phyloP scores from a whole-genome alignment of 192 early-diverging fungal species.

The Phycomyces blakesleeanus region DNA sequence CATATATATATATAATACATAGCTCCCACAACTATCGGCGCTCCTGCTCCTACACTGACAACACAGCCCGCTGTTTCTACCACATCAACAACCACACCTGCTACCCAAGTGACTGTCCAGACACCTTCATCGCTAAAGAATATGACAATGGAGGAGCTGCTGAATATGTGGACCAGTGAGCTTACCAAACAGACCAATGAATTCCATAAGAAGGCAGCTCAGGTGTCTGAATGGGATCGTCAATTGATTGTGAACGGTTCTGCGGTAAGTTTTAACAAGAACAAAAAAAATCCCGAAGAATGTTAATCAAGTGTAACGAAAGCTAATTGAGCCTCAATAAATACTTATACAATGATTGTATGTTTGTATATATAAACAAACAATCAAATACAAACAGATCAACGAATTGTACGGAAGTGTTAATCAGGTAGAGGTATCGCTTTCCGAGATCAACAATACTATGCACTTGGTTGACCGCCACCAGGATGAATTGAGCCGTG shows the following conservation, averaged over 20 bases:
- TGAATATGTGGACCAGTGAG: conserved; percentile 86
- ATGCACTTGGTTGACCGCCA: conserved; percentile 86
- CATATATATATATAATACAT: too few species aligned
- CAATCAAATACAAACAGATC: conserved; percentile 58
- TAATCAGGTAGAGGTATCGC: conserved; percentile 66
- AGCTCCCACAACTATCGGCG: conserved; percentile 29
- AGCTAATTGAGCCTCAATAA: too few species aligned
- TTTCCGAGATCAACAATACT: conserved; percentile 79
- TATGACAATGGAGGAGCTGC: conserved; percentile 88
- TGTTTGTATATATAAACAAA: too few species aligned
- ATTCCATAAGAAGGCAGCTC: conserved; percentile 82
- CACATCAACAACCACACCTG: conserved; percentile 40
- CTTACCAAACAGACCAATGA: conserved; percentile 73
- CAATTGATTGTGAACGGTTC: conserved; percentile 80
- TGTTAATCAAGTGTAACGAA: too few species aligned
- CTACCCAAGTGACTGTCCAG: conserved; percentile 36
- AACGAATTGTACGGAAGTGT: conserved; percentile 72
- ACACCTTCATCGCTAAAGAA: conserved; percentile 65
- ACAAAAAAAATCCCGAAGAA: background rate
- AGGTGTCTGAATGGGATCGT: conserved; percentile 84
- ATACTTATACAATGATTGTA: too few species aligned
- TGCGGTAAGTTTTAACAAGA: conserved; percentile 56
- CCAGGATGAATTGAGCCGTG: conserved; percentile 73
- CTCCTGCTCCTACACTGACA: conserved; percentile 16
- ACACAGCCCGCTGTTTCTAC: conserved; percentile 29